Evolutionary conservation across 2,329 filamentous ascomycete species (phyloP), one percentile per base, ranked within the genome.

Genomic region (Endoconidiophora laricicola): DNA sequence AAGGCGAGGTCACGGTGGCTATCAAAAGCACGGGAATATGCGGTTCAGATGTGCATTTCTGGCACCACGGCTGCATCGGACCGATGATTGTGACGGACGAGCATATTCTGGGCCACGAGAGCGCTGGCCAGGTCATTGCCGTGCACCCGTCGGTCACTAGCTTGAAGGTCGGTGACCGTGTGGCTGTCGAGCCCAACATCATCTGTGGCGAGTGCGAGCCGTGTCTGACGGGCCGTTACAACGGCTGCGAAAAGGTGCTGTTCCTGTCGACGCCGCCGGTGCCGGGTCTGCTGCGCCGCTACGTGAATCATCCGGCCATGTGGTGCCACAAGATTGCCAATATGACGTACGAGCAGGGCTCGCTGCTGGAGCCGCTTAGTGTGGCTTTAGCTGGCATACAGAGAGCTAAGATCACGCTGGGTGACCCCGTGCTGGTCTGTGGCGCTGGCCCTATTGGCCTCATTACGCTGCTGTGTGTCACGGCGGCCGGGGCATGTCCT

Each of bases 1-100:
- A 76, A 22, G 90, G 88, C 47, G 83, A 95, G 67, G 86, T 95
- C 45, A 87, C 86, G 23, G 66, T 96, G 55, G 86, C 85, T 50
- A 78, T 96, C 64, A 86, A 90, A 67, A 94, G 85, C 67, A 95
- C 90, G 6, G 91, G 91, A 52, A 96, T 96, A 60, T 96, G 91
- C 72, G 90, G 90, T 78, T 94, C 86, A 54, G 88, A 95, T 65
- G 81, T 96, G 51, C 90, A 96, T 69, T 96, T 96, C 71, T 96
- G 90, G 90, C 86, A 93, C 63, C 83, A 83, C 46, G 90, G 90
- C 57, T 85, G 84, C 69, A 96, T 96, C 62, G 90, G 90, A 24
- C 88, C 88, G 57, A 95, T 95, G 88, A 81, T 95, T 55, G 90
- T 96, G 44, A 75, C 76, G 57, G 83, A 76, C 60, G 82, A 88